phyloP scores from a whole-genome alignment of 2,329 filamentous ascomycete genomes.

The Pseudogymnoascus sp. region DNA sequence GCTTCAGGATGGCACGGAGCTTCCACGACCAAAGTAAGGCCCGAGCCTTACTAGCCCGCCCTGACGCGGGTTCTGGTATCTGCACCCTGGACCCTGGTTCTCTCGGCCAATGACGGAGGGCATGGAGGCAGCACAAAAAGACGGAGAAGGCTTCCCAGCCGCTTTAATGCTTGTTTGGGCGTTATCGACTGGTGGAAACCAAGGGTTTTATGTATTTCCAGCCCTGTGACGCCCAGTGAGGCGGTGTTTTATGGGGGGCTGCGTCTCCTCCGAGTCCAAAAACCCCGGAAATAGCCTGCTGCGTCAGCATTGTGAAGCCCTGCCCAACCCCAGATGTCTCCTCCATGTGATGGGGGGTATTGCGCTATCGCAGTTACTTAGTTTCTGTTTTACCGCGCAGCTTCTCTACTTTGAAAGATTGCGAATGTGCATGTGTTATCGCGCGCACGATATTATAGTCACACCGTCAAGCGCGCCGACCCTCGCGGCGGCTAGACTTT shows the following conservation, averaged over 20 bases:
- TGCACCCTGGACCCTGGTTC: neutral
- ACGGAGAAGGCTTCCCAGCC: neutral
- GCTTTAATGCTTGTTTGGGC: neutral
- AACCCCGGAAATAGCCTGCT: neutral
- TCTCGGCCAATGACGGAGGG: neutral
- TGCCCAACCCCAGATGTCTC: neutral
- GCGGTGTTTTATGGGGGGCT: neutral
- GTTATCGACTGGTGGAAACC: neutral
- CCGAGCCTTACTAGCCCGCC: neutral
- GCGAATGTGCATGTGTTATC: neutral
- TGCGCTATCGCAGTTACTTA: neutral
- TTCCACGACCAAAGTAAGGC: neutral
- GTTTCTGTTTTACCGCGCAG: neutral
- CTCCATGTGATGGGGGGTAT: neutral
- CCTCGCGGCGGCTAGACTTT: neutral
- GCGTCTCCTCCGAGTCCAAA: neutral
- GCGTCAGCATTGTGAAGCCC: neutral
- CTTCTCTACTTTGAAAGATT: neutral
- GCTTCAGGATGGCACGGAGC: neutral
- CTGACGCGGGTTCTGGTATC: neutral
- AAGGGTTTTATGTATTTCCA: neutral
- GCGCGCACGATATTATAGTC: neutral
- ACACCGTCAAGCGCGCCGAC: neutral
- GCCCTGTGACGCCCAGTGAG: neutral
- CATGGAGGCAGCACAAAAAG: neutral